A percentile compares a stretch with the other conserved stretches of the same genome.
Evolutionary conservation across 2,329 filamentous ascomycete species (phyloP).

Genomic region (Thielaviopsis populi): DNA sequence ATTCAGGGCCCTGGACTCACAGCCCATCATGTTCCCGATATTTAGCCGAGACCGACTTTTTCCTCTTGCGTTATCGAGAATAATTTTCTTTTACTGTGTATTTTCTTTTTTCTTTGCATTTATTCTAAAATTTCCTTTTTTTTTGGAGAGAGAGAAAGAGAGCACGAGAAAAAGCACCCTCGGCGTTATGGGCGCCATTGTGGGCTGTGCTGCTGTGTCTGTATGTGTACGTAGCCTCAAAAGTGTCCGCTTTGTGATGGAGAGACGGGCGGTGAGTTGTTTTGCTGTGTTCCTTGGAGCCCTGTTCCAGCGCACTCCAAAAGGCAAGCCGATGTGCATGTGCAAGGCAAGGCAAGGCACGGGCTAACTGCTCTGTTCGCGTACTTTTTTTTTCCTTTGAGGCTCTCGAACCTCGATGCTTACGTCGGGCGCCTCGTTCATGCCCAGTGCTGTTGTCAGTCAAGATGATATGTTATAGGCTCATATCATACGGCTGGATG

Average conservation of each 20-base stretch:
- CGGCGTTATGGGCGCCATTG: neutral
- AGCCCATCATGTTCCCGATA: no score
- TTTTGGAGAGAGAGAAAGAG: neutral
- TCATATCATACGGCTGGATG: no score
- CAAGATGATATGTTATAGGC: neutral
- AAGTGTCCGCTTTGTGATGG: neutral
- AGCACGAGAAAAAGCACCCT: neutral
- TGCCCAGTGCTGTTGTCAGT: neutral
- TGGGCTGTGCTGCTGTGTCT: neutral
- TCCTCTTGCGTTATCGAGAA: neutral
- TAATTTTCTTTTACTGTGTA: neutral
- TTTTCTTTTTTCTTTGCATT: neutral
- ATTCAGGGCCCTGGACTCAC: no score
- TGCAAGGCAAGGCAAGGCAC: neutral
- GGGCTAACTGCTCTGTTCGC: neutral
- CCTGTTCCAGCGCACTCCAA: no score
- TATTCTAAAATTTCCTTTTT: neutral
- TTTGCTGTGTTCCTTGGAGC: neutral
- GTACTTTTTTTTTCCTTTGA: neutral
- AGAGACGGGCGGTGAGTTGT: neutral
- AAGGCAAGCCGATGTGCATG: no score
- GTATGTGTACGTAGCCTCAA: neutral
- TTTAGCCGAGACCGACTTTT: neutral
- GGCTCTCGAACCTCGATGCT: neutral
- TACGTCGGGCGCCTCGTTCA: neutral